phyloP scores from a whole-genome alignment of 305 asterid species.

The Solanum hybrid region DNA sequence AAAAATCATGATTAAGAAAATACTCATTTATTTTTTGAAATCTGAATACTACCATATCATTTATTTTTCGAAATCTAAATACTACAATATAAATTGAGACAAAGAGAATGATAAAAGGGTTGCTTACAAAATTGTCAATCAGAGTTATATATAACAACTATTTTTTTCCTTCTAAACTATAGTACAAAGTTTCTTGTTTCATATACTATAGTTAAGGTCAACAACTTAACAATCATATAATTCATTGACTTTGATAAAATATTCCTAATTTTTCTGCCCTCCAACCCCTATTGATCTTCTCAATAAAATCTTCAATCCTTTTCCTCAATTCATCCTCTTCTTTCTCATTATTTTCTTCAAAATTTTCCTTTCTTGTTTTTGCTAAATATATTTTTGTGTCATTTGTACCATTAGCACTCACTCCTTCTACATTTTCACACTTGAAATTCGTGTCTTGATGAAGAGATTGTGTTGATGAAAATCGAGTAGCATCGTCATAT shows the following conservation, averaged over 20 bases:
- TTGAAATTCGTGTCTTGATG: neutral
- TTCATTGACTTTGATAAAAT: neutral
- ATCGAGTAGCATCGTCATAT: neutral
- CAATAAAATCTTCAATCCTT: constrained; percentile 63
- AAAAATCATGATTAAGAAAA: neutral
- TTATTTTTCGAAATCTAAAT: neutral
- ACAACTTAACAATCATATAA: neutral
- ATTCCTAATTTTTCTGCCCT: constrained; percentile 32
- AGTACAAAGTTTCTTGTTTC: neutral
- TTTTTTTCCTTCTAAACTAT: neutral
- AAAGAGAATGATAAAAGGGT: neutral
- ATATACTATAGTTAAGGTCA: neutral
- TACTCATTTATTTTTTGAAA: no score
- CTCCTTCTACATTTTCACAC: neutral
- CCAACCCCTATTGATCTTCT: constrained; percentile 27
- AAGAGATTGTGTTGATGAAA: neutral
- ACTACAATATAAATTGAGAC: neutral
- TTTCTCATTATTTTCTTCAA: constrained; percentile 11
- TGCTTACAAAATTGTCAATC: neutral
- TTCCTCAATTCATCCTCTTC: constrained; percentile 36
- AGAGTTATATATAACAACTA: neutral
- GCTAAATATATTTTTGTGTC: neutral
- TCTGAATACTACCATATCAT: neutral
- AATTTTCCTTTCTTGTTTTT: neutral
- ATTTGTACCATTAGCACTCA: neutral